These are phyloP conservation scores for Lyophyllum semitale DNA, from an alignment of 768 basidiomycete species.

Conservation along the genomic window DNA sequence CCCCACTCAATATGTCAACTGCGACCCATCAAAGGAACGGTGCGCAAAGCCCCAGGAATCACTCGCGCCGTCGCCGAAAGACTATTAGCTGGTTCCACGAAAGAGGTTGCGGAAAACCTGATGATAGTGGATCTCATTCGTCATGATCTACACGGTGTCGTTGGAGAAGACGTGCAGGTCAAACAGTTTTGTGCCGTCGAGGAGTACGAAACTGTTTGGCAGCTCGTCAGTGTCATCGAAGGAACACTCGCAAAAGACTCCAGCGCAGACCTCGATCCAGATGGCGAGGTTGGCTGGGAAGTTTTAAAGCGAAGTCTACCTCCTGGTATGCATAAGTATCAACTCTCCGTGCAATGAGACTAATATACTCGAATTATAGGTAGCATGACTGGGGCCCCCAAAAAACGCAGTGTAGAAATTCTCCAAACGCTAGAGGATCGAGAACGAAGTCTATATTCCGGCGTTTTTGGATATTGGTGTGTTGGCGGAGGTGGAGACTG, in stretches of 20 bases:
- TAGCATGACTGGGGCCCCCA: constrained; percentile 97
- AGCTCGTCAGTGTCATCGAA: constrained; percentile 92
- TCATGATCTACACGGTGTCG: constrained; percentile 84
- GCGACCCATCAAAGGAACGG: constrained; percentile 93
- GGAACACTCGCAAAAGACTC: constrained; percentile 50
- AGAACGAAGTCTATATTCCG: constrained; percentile 84
- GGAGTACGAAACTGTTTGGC: constrained; percentile 93
- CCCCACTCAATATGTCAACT: constrained; percentile 73
- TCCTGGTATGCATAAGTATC: constrained; percentile 56
- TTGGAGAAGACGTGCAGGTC: constrained; percentile 81
- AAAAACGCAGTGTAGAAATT: constrained; percentile 91
- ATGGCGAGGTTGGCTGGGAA: constrained; percentile 72
- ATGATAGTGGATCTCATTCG: constrained; percentile 98
- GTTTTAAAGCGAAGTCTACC: constrained; percentile 80
- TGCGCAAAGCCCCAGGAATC: constrained; percentile 67
- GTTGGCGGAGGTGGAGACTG: constrained; percentile 89
- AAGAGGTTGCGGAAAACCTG: constrained; percentile 95
- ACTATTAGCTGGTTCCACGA: constrained; percentile 63
- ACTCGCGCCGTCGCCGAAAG: constrained; percentile 68
- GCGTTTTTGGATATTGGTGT: constrained; percentile 91
- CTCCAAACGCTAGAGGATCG: constrained; percentile 75
- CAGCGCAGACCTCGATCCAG: constrained; percentile 30
- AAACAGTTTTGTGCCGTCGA: constrained; percentile 87
- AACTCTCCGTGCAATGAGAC: neutral
- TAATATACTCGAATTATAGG: constrained; percentile 43